Evolutionary conservation across 352 stramenopile genomes (phyloP), one percentile per base, ranked within the genome.

Genomic region (Plasmopara muralis): DNA sequence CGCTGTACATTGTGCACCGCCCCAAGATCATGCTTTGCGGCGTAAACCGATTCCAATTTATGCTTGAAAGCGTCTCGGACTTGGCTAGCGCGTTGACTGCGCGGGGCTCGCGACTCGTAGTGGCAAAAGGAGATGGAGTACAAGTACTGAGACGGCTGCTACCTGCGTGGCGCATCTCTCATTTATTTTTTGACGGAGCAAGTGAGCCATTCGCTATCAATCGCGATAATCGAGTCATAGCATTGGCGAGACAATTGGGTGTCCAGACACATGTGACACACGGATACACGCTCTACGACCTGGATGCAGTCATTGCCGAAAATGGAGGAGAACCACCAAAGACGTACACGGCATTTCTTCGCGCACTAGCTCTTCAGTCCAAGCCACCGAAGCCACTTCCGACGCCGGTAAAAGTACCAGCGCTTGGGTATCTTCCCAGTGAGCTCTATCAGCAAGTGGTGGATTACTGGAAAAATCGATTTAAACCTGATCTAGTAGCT

Each of bases 11-110:
- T 13, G 74, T 95, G 10, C 78, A 97, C 60, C 84, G 79, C 9
- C 70, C 82, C 30, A 83, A 90, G 57, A 90, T 96, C 62, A 86
- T 91, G 67, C 70, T 86, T 51, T 89, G 74, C 48, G 69, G 84
- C 40, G 72, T 79, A 13, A 88, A 85, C 52, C 77, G 82, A 42
- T 93, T 87, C 55, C 89, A 96, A 61, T 98, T 98, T 58, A 63
- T 98, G 40, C 68, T 98, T 18, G 85, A 98, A 67, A 95, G 76
- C 60, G 73, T 98, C 9, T 76, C 77, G 16, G 83, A 93, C 47
- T 72, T 96, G 39, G 72, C 85, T 8, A 72, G 89, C 8, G 68
- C 70, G 8, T 64, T 97, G 18, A 70, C 74, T 4, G 66, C 66
- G 28, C 59, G 85, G 8, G 83, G 82, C 4, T 78, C 72, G 34